Evolutionary conservation across 768 basidiomycete genomes (phyloP), one percentile per base, ranked within the genome.

Genomic region (Auriculariales sp.): DNA sequence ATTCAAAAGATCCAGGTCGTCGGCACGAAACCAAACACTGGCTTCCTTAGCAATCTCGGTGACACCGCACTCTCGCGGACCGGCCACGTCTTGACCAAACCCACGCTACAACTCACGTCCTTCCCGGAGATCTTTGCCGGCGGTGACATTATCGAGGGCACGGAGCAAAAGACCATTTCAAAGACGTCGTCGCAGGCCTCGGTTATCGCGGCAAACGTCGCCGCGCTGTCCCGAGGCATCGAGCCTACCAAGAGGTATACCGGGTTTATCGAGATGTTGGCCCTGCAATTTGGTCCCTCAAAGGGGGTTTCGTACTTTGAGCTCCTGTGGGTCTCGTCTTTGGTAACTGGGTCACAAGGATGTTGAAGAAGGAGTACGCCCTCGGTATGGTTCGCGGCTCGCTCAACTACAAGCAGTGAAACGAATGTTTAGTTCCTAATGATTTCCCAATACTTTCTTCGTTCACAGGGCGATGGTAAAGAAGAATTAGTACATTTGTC

Each of bases 141-240:
- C 2, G 83, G 83, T 1, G 83, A 86, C 56, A 69, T 79, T 51
- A 72, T 78, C 52, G 76, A 79, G 31, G 77, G 73, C 67, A 50
- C 63, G 1, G 83, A 83, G 60, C 75, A 82, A 61, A 83, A 82
- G 55, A 79, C 74, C 56, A 62, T 63, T 0, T 66, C 62, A 14
- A 82, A 83, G 59, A 65, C 64, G 0, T 19, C 45, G 1, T 56
- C 56, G 4, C 83, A 84, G 52, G 61, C 59, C 3, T 33, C 57
- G 2, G 52, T 81, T 31, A 64, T 77, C 31, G 66, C 64, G 2
- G 61, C 66, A 25, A 84, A 85, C 51, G 59, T 81, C 15, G 28
- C 76, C 0, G 60, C 62, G 27, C 57, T 73, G 47, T 61, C 80
- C 29, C 58, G 57, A 11, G 72, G 69, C 47, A 60, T 57, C 19